Percentiles rank a stretch among this genome's conserved stretches.
Conservation (phyloP, 768 basidiomycete species). For the Boletus rubroflammeus region DNA sequence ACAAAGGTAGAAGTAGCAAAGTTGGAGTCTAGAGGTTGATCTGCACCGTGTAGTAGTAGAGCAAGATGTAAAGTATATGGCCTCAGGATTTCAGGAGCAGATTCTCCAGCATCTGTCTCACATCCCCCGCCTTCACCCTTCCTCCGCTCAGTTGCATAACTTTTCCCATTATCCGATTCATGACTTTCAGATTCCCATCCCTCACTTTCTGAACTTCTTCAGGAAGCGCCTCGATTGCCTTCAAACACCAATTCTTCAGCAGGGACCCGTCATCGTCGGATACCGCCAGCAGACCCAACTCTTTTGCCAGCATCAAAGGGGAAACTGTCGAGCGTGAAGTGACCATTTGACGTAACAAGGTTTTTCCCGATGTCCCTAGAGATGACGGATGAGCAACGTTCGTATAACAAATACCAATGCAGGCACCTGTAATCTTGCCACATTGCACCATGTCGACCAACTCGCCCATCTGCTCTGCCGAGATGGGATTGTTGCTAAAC, state of each 20-base stretch:
- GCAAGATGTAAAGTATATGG: neutral
- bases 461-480: conserved; percentile 63
- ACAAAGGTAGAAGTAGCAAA: conserved; percentile 54
- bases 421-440: conserved; percentile 64
- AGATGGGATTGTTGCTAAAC: conserved; percentile 57
- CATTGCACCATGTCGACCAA: conserved; percentile 72
- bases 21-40: conserved; percentile 10
- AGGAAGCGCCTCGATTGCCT: conserved; percentile 65
- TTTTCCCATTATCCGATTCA: conserved; percentile 45
- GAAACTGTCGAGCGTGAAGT: conserved; percentile 36
- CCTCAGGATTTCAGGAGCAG: conserved; percentile 31
- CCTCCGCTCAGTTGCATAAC: conserved; percentile 83
- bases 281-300: conserved; percentile 46
- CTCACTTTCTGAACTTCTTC: conserved; percentile 62
- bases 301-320: conserved; percentile 43
- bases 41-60: neutral
- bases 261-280: conserved; percentile 33
- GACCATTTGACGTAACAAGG: conserved; percentile 71
- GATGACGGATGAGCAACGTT: neutral
- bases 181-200: conserved; percentile 68
- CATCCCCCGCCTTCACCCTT: conserved; percentile 66
- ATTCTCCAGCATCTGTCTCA: conserved; percentile 47
- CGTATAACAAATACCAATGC: neutral
- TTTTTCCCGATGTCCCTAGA: conserved; percentile 74
- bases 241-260: conserved; percentile 52